Evolutionary conservation across 2,329 filamentous ascomycete species (phyloP), one percentile per base, ranked within the genome.

Genomic region (Aspergillus intermedius): DNA sequence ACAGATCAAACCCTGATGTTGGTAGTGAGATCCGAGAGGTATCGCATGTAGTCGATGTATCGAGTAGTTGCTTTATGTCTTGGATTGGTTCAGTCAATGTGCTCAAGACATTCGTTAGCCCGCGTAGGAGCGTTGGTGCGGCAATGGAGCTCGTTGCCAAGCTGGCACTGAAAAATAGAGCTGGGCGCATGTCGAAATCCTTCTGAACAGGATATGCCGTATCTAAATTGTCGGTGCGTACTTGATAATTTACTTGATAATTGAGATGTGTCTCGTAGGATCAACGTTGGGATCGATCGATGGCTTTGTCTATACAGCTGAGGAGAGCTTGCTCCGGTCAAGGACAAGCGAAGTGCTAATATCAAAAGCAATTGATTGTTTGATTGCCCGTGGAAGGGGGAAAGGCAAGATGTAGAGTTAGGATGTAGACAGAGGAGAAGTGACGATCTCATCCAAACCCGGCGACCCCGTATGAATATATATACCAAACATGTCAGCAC

Each of bases 1-100:
- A 82, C 5, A 95, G 77, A 13, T 79, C 72, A 5, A 75, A 74
- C 42, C 81, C 74, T 54, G 76, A 80, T 75, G 66, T 54, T 4
- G 72, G 72, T 51, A 70, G 61, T 4, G 51, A 42, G 25, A 63
- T 62, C 13, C 57, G 61, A 52, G 64, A 66, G 17, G 61, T 49
- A 50, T 74, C 65, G 55, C 66, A 71, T 17, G 57, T 50, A 22
- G 58, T 23, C 9, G 55, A 50, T 43, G 54, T 46, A 45, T 51
- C 52, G 19, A 53, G 50, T 6, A 52, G 45, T 28, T 56, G 49
- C 22, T 55, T 57, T 22, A 59, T 49, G 12, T 59, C 49, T 43
- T 64, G 54, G 48, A 74, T 73, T 40, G 70, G 60, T 46, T 64
- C 53, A 55, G 69, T 68, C 15, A 74, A 66, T 51, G 60, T 63